These are phyloP conservation scores for Diaporthe eres DNA, from an alignment of 2,329 filamentous ascomycete genomes.

Conservation along the genomic window DNA sequence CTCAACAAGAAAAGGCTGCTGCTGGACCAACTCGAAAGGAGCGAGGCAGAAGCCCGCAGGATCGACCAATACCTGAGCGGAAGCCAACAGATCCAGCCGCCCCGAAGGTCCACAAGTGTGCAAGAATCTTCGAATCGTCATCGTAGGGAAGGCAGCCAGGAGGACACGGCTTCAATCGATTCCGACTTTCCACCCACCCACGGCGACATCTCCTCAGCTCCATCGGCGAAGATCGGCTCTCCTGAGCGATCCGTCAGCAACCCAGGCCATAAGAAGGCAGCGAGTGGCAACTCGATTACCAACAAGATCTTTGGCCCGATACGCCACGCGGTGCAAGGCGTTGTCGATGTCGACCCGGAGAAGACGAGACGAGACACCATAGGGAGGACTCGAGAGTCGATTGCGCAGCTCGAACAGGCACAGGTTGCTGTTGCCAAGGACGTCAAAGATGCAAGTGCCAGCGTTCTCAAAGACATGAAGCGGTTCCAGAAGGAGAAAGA, in stretches of 20 bases:
- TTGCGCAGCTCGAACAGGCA: slow-evolving; percentile 90
- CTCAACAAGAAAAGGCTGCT: slow-evolving; percentile 87
- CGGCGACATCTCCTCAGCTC: slow-evolving; percentile 76
- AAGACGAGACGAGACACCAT: slow-evolving; percentile 92
- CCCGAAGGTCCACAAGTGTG: slow-evolving; percentile 76
- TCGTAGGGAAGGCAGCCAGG: slow-evolving; percentile 70
- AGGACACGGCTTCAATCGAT: slow-evolving; percentile 92
- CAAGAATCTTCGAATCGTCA: slow-evolving; percentile 65
- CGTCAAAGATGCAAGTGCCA: slow-evolving; percentile 91
- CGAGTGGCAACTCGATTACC: slow-evolving; percentile 91
- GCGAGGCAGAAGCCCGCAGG: slow-evolving; percentile 91
- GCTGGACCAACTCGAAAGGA: slow-evolving; percentile 91
- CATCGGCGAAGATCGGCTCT: slow-evolving; percentile 81
- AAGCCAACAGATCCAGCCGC: slow-evolving; percentile 74
- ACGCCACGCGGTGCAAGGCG: slow-evolving; percentile 94
- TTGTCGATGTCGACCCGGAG: slow-evolving; percentile 96
- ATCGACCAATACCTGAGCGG: slow-evolving; percentile 93
- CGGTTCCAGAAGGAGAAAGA: slow-evolving; percentile 97
- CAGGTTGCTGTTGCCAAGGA: slow-evolving; percentile 90
- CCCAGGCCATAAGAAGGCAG: slow-evolving; percentile 80
- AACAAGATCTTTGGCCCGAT: slow-evolving; percentile 95
- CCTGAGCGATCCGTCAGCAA: slow-evolving; percentile 66
- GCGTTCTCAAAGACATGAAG: slow-evolving; percentile 90
- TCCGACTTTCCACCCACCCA: slow-evolving; percentile 96
- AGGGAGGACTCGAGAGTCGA: slow-evolving; percentile 92